These are phyloP conservation scores for Neofusicoccum parvum DNA, from an alignment of 2,329 filamentous ascomycete genomes.

Conservation along the genomic window DNA sequence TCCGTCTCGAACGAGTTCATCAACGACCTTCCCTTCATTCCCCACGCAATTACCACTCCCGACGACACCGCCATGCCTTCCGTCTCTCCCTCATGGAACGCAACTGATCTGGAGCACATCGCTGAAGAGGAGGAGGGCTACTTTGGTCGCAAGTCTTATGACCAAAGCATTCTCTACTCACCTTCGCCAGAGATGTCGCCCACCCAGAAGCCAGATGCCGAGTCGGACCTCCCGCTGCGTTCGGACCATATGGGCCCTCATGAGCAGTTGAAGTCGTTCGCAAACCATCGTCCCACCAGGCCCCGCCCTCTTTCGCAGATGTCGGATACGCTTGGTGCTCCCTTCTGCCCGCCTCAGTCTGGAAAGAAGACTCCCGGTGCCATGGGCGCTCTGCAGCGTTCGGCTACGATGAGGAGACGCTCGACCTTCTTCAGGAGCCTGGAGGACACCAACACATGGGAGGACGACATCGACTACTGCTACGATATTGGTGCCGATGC, in stretches of 20 bases:
- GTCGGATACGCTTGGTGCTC: constrained; percentile 50
- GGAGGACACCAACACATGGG: constrained; percentile 49
- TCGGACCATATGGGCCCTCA: constrained; percentile 15
- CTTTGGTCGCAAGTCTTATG: constrained; percentile 30
- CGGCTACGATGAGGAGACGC: constrained; percentile 14
- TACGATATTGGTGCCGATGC: constrained; percentile 64
- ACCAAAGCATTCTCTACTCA: constrained; percentile 28
- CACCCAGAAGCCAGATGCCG: constrained; percentile 13
- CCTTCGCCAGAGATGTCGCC: constrained; percentile 22
- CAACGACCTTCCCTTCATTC: constrained; percentile 32
- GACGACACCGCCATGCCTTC: constrained; percentile 43
- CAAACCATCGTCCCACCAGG: constrained; percentile 8
- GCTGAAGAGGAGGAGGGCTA: constrained; percentile 33
- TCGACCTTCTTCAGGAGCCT: constrained; percentile 20
- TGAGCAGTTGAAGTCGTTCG: constrained; percentile 20
- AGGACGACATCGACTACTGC: constrained; percentile 64
- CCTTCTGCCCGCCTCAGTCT: constrained; percentile 34
- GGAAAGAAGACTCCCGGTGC: constrained; percentile 17
- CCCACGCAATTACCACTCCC: constrained; percentile 47
- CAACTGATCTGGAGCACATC: constrained; percentile 38
- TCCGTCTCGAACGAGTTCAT: constrained; percentile 27
- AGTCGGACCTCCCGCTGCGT: constrained; percentile 15
- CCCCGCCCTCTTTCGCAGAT: constrained; percentile 40
- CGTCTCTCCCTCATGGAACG: constrained; percentile 44
- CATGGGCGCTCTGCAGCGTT: constrained; percentile 3